These are phyloP conservation scores for Cavenderia fasciculata DNA, from an alignment of 78 protist species.

Conservation along the genomic window DNA sequence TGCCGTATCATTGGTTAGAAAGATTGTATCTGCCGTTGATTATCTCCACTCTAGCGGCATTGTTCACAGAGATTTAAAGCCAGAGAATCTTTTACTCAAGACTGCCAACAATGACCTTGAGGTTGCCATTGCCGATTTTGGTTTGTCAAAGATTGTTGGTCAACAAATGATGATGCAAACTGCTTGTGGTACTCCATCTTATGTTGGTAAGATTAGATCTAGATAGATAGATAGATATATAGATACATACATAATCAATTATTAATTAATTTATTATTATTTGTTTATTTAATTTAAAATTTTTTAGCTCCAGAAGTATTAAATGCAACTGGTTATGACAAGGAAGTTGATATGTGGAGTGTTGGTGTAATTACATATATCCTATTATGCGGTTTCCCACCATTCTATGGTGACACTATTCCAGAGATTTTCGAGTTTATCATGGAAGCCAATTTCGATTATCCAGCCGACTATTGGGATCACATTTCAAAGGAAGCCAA, in stretches of 20 bases:
- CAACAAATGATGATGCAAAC: constrained; percentile 75
- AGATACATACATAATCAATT: not conserved
- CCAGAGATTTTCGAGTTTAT: constrained; percentile 78
- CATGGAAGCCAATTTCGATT: constrained; percentile 79
- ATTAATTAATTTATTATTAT: not conserved
- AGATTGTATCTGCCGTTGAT: constrained; percentile 82
- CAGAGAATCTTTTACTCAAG: constrained; percentile 86
- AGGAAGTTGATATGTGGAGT: constrained; percentile 85
- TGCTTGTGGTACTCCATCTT: constrained; percentile 90
- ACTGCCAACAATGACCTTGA: constrained; percentile 18
- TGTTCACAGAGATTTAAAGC: constrained; percentile 92
- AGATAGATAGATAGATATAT: too few species aligned
- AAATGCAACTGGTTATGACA: constrained; percentile 76
- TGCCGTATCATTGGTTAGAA: constrained; percentile 72
- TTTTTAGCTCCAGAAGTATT: constrained; percentile 82
- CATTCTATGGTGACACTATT: constrained; percentile 82
- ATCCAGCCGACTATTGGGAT: constrained; percentile 72
- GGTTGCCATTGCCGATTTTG: constrained; percentile 91
- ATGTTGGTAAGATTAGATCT: constrained; percentile 45
- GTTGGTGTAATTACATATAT: constrained; percentile 85
- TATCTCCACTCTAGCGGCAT: constrained; percentile 86
- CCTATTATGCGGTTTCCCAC: constrained; percentile 83
- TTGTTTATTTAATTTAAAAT: too few species aligned
- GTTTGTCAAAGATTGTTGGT: constrained; percentile 81
- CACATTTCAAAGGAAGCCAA: constrained; percentile 59